Evolutionary conservation across 768 basidiomycete genomes (phyloP), one percentile per base, ranked within the genome.

Genomic region (Tylopilus intermedius): DNA sequence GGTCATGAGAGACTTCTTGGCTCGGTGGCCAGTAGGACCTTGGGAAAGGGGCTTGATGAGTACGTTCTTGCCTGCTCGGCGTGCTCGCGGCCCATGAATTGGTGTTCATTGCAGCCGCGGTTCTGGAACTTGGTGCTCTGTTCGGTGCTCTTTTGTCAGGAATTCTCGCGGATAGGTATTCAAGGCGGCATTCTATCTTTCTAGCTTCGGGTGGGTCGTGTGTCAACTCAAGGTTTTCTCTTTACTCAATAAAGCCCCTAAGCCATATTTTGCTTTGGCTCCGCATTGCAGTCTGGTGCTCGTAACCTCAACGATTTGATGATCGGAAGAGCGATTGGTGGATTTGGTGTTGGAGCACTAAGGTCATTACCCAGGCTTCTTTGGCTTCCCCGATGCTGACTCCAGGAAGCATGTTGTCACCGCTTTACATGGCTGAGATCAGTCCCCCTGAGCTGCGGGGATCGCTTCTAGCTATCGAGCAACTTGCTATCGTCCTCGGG

Each of bases 391-490:
- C 40, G 27, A 51, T 35, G 8, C 41, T 54, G 40, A 65, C 50
- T 18, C 37, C 35, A 8, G 41, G 24, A 52, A 89, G 88, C 62
- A 89, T 86, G 81, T 72, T 90, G n/a, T 81, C 82, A 0, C 87
- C 88, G 0, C 71, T 90, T 22, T 91, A 90, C 67, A 89, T 90
- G 76, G 82, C 88, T 1, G 89, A 92, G 69, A 92, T 92, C 47
- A 85, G 85, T 55, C 80, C 88, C 9, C 88, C 89, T 0, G 88
- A 90, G 67, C 75, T 86, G 0, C 78, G 90, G 14, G 89, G 89
- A 9, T 88, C 88, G 0, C 76, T 92, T 18, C 76, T 90, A 69
- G 83, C 88, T 1, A 73, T 92, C 3, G 89, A 92, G 60, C 89
- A 91, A 53, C 77, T 90, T 40, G 80, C 85, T 18, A 92, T 92